Conservation (phyloP, 768 basidiomycete species). For the Mycena epipterygia region DNA sequence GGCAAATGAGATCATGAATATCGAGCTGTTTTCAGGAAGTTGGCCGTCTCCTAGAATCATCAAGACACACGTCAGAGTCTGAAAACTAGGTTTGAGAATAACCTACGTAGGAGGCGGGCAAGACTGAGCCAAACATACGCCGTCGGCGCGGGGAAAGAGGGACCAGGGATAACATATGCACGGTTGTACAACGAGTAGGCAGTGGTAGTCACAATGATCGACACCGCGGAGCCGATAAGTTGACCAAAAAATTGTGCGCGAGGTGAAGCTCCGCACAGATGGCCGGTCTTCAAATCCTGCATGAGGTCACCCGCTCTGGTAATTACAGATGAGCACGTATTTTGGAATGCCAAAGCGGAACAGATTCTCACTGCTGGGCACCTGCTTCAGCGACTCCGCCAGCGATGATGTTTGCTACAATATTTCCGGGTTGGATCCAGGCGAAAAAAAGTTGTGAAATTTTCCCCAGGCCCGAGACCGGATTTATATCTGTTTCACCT, state of each 20-base stretch:
- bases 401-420: conserved; percentile 98
- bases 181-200: conserved; percentile 90
- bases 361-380: conserved; percentile 81
- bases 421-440: conserved; percentile 93
- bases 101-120: conserved; percentile 81
- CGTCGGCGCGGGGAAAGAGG: conserved; percentile 95
- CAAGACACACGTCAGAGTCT: conserved; percentile 42
- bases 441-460: conserved; percentile 96
- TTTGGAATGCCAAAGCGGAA: not conserved
- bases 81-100: not conserved
- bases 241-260: conserved; percentile 96
- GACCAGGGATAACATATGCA: conserved; percentile 91
- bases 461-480: conserved; percentile 94
- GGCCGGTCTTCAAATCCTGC: conserved; percentile 98
- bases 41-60: conserved; percentile 78
- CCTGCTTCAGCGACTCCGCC: conserved; percentile 97
- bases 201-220: conserved; percentile 89
- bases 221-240: conserved; percentile 89
- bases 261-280: conserved; percentile 92
- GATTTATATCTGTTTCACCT: conserved; percentile 96
- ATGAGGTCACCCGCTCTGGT: conserved; percentile 94
- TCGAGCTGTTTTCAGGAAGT: conserved; percentile 79
- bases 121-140: conserved; percentile 94
- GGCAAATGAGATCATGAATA: conserved; percentile 88
- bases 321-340: conserved; percentile 10